phyloP scores from a whole-genome alignment of 192 early-diverging fungal genomes.

The Allomyces javanicus region DNA sequence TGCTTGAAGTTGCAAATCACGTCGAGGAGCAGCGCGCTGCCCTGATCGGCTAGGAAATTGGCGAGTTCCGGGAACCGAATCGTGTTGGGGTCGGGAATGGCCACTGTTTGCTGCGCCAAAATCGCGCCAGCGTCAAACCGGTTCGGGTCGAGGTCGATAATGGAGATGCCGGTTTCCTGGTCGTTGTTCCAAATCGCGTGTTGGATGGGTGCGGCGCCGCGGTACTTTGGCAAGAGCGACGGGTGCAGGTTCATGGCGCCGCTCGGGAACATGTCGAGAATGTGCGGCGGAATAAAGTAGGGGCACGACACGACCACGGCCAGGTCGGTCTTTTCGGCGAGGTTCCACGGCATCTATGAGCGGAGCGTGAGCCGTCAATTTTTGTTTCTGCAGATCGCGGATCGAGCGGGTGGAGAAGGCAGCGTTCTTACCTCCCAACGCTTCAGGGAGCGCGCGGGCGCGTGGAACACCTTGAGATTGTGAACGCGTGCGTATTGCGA shows the following conservation, averaged over 20 bases:
- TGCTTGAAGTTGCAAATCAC: background rate
- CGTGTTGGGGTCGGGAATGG: background rate
- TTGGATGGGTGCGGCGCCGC: background rate
- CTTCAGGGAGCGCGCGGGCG: background rate
- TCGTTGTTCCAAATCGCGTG: background rate
- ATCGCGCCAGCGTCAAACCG: background rate
- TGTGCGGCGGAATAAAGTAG: background rate
- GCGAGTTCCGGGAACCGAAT: background rate
- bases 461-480: background rate
- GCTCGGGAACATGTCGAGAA: background rate
- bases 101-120: background rate
- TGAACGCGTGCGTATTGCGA: background rate
- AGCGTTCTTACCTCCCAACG: background rate
- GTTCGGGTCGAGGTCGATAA: background rate
- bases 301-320: background rate
- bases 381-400: background rate
- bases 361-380: no score
- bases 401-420: no score
- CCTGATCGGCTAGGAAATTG: background rate
- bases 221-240: background rate
- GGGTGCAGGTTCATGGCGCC: background rate
- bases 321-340: background rate
- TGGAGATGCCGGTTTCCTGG: background rate
- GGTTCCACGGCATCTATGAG: background rate
- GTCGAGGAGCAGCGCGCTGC: background rate